These are phyloP conservation scores for Moringa oleifera DNA, from an alignment of 345 rosid genomes.

Conservation along the genomic window DNA sequence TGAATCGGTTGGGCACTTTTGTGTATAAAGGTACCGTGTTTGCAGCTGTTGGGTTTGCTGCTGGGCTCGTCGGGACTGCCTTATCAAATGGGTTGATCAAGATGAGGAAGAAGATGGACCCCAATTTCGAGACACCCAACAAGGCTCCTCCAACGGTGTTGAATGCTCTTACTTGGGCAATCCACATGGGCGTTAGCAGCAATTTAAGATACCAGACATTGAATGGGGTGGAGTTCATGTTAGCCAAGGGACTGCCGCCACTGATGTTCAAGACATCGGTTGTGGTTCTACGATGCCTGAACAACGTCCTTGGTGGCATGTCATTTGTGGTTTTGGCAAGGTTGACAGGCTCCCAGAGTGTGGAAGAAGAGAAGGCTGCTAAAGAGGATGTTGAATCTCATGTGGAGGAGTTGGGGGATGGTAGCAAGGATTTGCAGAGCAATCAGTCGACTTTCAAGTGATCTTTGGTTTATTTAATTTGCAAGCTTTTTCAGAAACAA, in stretches of 20 bases:
- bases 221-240: constrained; percentile 73
- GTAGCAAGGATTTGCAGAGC: constrained; percentile 12
- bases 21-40: constrained; percentile 80
- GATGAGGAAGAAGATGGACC: constrained; percentile 97
- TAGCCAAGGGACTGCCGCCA: constrained; percentile 55
- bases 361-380: constrained; percentile 22
- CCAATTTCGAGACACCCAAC: constrained; percentile 78
- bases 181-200: constrained; percentile 90
- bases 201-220: constrained; percentile 89
- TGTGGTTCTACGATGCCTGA: constrained; percentile 66
- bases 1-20: constrained; percentile 66
- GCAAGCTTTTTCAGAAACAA: background rate
- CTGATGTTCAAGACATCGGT: constrained; percentile 77
- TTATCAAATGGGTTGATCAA: constrained; percentile 74
- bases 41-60: constrained; percentile 85
- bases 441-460: constrained; percentile 18
- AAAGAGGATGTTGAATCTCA: too few relatives aligned
- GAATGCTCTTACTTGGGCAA: constrained; percentile 84
- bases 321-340: constrained; percentile 88
- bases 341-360: constrained; percentile 87
- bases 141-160: constrained; percentile 83
- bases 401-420: constrained; percentile 31
- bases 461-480: background rate
- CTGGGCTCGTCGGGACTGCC: constrained; percentile 87
- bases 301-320: constrained; percentile 89